Percentiles rank a stretch among this genome's conserved stretches.
phyloP scores from a whole-genome alignment of 2,329 filamentous ascomycete species.

The Cytospora piceicola region DNA sequence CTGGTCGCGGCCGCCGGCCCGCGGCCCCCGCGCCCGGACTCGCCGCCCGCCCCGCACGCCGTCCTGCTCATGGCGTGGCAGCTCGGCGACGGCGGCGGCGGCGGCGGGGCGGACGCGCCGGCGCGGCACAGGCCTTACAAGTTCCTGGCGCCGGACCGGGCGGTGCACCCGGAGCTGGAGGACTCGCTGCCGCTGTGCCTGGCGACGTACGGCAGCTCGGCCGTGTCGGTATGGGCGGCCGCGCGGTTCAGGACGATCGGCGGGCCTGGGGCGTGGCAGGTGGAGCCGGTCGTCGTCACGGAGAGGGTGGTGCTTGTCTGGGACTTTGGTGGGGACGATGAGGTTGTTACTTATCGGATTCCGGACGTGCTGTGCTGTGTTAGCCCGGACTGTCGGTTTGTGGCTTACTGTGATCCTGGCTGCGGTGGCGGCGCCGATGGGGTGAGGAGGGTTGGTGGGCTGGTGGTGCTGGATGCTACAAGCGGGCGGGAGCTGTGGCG shows the following conservation, averaged over 20 bases:
- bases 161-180: conserved; percentile 42
- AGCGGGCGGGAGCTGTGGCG: conserved; percentile 44
- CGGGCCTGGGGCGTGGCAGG: conserved; percentile 40
- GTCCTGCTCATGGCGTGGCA: conserved; percentile 47
- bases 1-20: conserved; percentile 46
- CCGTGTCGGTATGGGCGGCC: conserved; percentile 48
- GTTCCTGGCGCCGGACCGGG: conserved; percentile 43
- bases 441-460: conserved; percentile 37
- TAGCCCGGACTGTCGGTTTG: conserved; percentile 46
- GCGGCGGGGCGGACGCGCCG: conserved; percentile 30
- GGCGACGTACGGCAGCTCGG: conserved; percentile 43
- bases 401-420: conserved; percentile 45
- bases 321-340: conserved; percentile 43
- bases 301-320: conserved; percentile 45
- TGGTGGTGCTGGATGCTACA: conserved; percentile 45
- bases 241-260: conserved; percentile 43
- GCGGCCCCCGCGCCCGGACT: conserved; percentile 43
- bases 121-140: conserved; percentile 40
- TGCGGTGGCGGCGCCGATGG: conserved; percentile 36
- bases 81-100: conserved; percentile 36
- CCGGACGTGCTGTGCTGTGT: conserved; percentile 45
- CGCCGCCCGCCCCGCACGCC: conserved; percentile 44
- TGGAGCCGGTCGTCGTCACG: conserved; percentile 40
- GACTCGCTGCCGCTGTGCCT: conserved; percentile 45
- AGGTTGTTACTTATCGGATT: conserved; percentile 45